phyloP scores from a whole-genome alignment of 2,329 filamentous ascomycete genomes.

The Fusarium solani-melongenae region DNA sequence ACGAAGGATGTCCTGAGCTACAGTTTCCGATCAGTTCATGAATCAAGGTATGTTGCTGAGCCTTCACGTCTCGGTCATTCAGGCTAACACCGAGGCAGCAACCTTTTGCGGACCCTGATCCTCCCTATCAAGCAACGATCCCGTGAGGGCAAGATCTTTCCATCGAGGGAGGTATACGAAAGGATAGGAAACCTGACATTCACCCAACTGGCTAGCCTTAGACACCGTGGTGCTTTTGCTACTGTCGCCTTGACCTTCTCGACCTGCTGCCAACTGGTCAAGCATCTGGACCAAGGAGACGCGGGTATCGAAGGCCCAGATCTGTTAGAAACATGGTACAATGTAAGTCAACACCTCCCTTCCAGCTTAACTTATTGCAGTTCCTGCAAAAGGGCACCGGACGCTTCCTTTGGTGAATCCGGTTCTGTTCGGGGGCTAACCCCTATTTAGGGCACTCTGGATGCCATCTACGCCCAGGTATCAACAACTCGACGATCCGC shows the following conservation, averaged over 20 bases:
- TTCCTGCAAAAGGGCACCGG: background rate
- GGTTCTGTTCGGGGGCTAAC: slow-evolving; percentile 14
- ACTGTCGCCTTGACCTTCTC: slow-evolving; percentile 91
- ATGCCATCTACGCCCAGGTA: slow-evolving; percentile 78
- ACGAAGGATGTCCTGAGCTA: slow-evolving; percentile 94
- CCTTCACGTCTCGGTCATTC: background rate
- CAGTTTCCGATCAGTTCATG: slow-evolving; percentile 94
- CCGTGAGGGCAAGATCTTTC: slow-evolving; percentile 57
- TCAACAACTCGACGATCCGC: slow-evolving; percentile 92
- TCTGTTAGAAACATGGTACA: slow-evolving; percentile 77
- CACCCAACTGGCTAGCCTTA: slow-evolving; percentile 81
- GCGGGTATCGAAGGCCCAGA: slow-evolving; percentile 47
- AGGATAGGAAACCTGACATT: slow-evolving; percentile 81
- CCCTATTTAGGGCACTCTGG: slow-evolving; percentile 65
- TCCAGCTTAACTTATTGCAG: background rate
- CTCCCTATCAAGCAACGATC: slow-evolving; percentile 63
- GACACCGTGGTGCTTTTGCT: slow-evolving; percentile 93
- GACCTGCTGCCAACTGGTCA: slow-evolving; percentile 76
- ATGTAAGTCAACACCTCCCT: slow-evolving; percentile 54
- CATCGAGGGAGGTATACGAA: slow-evolving; percentile 66
- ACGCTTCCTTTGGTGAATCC: background rate
- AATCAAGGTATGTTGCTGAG: slow-evolving; percentile 75
- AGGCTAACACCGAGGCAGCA: slow-evolving; percentile 59
- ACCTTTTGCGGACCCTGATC: slow-evolving; percentile 74
- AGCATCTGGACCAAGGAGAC: slow-evolving; percentile 55